Base-by-base conservation (phyloP, 768 basidiomycete species). In the Lactarius pseudohatsudake region DNA sequence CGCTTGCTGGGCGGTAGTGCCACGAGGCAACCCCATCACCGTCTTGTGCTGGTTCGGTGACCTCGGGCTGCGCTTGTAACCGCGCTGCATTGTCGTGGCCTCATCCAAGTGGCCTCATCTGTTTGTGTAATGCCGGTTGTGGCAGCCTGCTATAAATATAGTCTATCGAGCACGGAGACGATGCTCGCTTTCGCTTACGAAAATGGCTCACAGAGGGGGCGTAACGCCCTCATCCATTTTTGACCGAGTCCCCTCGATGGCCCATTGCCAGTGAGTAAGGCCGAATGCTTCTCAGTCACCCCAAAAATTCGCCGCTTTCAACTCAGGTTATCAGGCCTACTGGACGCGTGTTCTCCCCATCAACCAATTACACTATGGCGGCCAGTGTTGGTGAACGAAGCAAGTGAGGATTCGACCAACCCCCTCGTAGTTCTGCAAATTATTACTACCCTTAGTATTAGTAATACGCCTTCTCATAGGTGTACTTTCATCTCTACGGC, bases 361-460 rank as follows among this genome's bases (percentile, higher is more conserved):
- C 10, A 15, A 13, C 22, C 22, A 26, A 50, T 50, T 11, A 47
- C n/a, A 50, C 22, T 2, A 10, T 15, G 11, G 45, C 1, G n/a
- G 45, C 4, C 77, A 81, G 47, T 81, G 36, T 38, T 38, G 85
- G 86, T 69, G 74, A 83, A n/a, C 16, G 53, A 9, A 43, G 53
- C 11, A 43, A 59, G 40, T 28, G 18, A 40, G 38, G 41, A 34
- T 34, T 34, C 32, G 32, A 34, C 34, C 34, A 34, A 34, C 34
- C 34, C 30, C 9, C 34, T 9, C 8, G 9, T 34, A 34, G 34
- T 34, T 34, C 32, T 34, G 32, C 32, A 34, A 34, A 34, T 34
- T 34, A 34, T 34, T 34, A 34, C 9, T 34, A 34, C 34, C 32
- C 32, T 34, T 34, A 1, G 32, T 34, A 34, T 34, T 34, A 34